phyloP scores from a whole-genome alignment of 495 filamentous ascomycete genomes.

The Annulohypoxylon bovei region DNA sequence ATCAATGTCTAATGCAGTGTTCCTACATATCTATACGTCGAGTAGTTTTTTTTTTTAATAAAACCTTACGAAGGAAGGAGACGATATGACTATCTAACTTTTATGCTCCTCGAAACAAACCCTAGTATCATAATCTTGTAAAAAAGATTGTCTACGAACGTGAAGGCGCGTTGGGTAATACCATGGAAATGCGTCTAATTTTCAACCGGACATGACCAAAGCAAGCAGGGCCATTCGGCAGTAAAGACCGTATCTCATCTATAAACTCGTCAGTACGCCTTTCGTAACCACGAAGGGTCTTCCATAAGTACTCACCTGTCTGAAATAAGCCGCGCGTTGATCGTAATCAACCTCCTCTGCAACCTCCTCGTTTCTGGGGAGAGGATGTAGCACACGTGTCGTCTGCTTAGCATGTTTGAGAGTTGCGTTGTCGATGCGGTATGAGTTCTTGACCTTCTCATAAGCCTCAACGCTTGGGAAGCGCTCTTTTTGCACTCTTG shows the following conservation, averaged over 20 bases:
- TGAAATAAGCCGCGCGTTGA: conserved; percentile 95
- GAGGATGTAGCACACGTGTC: conserved; percentile 94
- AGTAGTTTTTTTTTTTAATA: conserved; percentile 24
- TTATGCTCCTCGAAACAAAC: conserved; percentile 13
- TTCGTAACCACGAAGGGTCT: background rate
- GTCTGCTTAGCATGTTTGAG: conserved; percentile 89
- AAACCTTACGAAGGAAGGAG: conserved; percentile 18
- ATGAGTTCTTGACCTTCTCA: conserved; percentile 84
- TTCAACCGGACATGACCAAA: conserved; percentile 76
- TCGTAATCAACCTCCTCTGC: conserved; percentile 97
- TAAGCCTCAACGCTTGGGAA: conserved; percentile 82
- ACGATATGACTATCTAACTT: conserved; percentile 39
- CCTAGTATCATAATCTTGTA: conserved; percentile 9
- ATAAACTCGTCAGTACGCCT: conserved; percentile 54
- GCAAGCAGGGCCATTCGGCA: conserved; percentile 95
- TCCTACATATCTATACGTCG: conserved; percentile 42
- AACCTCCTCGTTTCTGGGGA: conserved; percentile 92
- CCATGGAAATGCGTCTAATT: background rate
- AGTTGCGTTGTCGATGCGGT: conserved; percentile 89
- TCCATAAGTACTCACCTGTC: conserved; percentile 78
- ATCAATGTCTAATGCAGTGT: conserved; percentile 43
- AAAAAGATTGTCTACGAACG: conserved; percentile 27
- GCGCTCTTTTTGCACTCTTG: conserved; percentile 94
- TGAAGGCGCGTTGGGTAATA: background rate
- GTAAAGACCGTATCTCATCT: conserved; percentile 99